Conservation (phyloP, 306 rosid species). For the Cicer chorassanicum region DNA sequence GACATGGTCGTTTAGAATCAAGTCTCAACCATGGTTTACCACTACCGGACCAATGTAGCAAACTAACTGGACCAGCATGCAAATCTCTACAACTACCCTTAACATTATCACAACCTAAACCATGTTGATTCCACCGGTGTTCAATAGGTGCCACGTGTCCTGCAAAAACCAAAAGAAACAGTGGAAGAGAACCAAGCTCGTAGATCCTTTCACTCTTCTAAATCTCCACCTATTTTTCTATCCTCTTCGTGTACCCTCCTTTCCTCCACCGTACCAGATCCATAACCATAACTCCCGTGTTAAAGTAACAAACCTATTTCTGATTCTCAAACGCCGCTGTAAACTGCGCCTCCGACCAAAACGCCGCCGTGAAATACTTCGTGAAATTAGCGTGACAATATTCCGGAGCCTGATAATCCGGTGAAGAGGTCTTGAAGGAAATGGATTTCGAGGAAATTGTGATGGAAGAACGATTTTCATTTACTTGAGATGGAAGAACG, state of each 20-base stretch:
- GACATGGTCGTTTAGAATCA: constrained; percentile 68
- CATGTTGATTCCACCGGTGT: constrained; percentile 87
- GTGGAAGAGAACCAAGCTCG: constrained; percentile 78
- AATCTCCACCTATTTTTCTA: constrained; percentile 79
- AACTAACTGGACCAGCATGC: constrained; percentile 76
- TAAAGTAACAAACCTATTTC: constrained; percentile 69
- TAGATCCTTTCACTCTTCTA: constrained; percentile 74
- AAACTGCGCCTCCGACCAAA: constrained; percentile 56
- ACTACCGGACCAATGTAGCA: constrained; percentile 84
- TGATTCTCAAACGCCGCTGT: constrained; percentile 50
- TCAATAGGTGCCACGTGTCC: constrained; percentile 83
- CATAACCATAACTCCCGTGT: constrained; percentile 87
- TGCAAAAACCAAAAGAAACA: constrained; percentile 70
- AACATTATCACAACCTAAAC: constrained; percentile 79
- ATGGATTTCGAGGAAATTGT: too few relatives aligned
- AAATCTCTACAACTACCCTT: constrained; percentile 72
- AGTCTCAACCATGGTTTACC: constrained; percentile 79
- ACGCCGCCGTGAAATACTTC: constrained; percentile 67
- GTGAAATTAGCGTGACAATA: constrained; percentile 81
- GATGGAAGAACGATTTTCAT: too few relatives aligned
- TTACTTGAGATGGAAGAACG: too few relatives aligned
- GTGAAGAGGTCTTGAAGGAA: too few relatives aligned
- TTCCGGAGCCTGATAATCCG: constrained; percentile 55
- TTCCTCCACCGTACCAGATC: constrained; percentile 75
- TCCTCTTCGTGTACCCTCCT: constrained; percentile 53